Percentiles rank a stretch among this genome's conserved stretches.
These are phyloP conservation scores for Prunus persica DNA, from an alignment of 306 rosid species.

Conservation along the genomic window DNA sequence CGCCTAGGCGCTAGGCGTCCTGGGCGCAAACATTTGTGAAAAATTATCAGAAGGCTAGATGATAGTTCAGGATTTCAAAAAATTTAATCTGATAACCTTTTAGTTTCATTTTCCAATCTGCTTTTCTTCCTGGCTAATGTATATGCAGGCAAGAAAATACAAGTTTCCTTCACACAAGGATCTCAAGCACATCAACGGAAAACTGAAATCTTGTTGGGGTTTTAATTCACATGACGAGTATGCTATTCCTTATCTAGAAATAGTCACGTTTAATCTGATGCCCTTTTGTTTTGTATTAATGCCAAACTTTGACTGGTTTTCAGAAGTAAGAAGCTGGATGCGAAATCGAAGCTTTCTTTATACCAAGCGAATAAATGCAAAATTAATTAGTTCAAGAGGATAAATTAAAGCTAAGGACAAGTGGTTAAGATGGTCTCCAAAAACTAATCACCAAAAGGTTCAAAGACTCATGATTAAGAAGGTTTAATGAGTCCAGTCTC, in stretches of 20 bases:
- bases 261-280: background rate
- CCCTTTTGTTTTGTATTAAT: background rate
- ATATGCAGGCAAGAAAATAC: conserved; percentile 52
- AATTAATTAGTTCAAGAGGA: no score
- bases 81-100: background rate
- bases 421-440: no score
- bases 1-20: no score
- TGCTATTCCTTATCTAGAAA: conserved; percentile 19
- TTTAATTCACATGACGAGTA: conserved; percentile 79
- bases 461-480: no score
- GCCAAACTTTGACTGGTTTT: conserved; percentile 21
- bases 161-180: conserved; percentile 78
- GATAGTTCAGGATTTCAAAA: background rate
- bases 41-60: background rate
- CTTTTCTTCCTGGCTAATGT: conserved; percentile 15
- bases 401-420: no score
- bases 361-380: conserved; percentile 2
- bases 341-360: conserved; percentile 66
- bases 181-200: conserved; percentile 77
- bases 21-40: background rate
- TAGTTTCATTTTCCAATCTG: conserved; percentile 31
- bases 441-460: no score
- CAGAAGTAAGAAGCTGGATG: conserved; percentile 84
- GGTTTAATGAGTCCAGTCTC: no score
- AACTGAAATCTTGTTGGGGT: conserved; percentile 93